Evolutionary conservation across 2,329 filamentous ascomycete species (phyloP), one percentile per base, ranked within the genome.

Genomic region (Sporothrix luriei): DNA sequence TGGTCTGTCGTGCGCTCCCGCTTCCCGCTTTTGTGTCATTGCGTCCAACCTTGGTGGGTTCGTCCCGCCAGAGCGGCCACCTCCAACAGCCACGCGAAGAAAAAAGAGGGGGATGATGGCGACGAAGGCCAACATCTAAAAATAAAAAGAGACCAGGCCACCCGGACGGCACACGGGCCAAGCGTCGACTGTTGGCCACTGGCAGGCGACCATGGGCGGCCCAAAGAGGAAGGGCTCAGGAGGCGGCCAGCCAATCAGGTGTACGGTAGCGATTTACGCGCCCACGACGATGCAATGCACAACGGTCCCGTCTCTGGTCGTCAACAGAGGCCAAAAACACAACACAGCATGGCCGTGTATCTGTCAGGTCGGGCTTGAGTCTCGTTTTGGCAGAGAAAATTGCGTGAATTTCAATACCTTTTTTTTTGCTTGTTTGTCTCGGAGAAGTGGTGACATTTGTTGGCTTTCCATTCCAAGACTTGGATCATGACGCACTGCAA

Each of bases 221-320:
- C 43, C 46, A 49, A 40, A 52, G 62, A 52, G 62, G 46, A 49
- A 51, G 43, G 4, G 46, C 3, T 14, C 26, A 33, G 19, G 4
- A 48, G 26, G 24, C 43, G n/a, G 21, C 11, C 26, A 54, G 66
- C 66, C 52, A 68, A 68, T 68, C 33, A 68, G 66, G 66, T 68
- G 54, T n/a, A n/a, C n/a, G n/a, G n/a, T 68, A 29, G 16, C 10
- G 29, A 51, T 68, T 49, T 68, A 68, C 38, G 66, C 66, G 66
- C 66, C 66, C 49, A 33, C 54, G 49, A 54, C 48, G 33, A 65
- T 51, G 62, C 26, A 24, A 65, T 65, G 62, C 62, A 9, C 62
- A 65, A 21, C 62, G n/a, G 24, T 43, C n/a, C 43, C 24, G 43
- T 48, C 43, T 49, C 33, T 33, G 26, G 46, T 14, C 43, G 10